Evolutionary conservation across 768 basidiomycete species (phyloP).

Genomic region (Hygrocybe punicea): DNA sequence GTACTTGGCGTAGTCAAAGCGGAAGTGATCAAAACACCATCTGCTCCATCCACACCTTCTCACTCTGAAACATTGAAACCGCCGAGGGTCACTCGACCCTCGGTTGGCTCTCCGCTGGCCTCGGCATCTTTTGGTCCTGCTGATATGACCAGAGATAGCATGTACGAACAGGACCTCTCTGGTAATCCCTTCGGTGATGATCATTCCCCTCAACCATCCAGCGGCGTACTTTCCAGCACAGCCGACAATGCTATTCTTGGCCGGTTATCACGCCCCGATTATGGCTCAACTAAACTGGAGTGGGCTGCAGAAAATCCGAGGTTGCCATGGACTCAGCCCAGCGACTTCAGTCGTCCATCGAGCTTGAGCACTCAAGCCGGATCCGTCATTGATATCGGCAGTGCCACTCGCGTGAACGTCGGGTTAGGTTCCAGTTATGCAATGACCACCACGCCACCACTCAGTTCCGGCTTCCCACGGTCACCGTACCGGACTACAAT

Average conservation of each 20-base stretch:
- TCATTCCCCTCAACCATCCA: slow-evolving; percentile 42
- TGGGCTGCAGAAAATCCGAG: slow-evolving; percentile 41
- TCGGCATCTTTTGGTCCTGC: slow-evolving; percentile 67
- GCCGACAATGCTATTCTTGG: slow-evolving; percentile 43
- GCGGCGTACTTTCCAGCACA: slow-evolving; percentile 38
- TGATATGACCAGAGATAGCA: slow-evolving; percentile 56
- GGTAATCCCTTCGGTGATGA: slow-evolving; percentile 65
- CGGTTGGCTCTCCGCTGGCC: slow-evolving; percentile 64
- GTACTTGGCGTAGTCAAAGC: slow-evolving; percentile 76
- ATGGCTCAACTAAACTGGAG: slow-evolving; percentile 30
- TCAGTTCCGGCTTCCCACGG: slow-evolving; percentile 38
- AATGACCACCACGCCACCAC: slow-evolving; percentile 13
- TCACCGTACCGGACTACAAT: slow-evolving; percentile 59
- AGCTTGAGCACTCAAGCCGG: slow-evolving; percentile 64
- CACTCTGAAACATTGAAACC: slow-evolving; percentile 43
- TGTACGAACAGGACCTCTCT: slow-evolving; percentile 46
- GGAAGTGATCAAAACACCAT: slow-evolving; percentile 65
- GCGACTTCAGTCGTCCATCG: slow-evolving; percentile 48
- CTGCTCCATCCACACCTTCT: slow-evolving; percentile 33
- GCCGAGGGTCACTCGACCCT: slow-evolving; percentile 41
- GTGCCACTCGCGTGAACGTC: slow-evolving; percentile 66
- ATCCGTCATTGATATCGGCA: slow-evolving; percentile 57
- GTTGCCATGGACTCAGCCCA: slow-evolving; percentile 41
- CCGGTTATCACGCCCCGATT: slow-evolving; percentile 22
- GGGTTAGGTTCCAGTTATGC: slow-evolving; percentile 33